Conservation (phyloP, 768 basidiomycete species). For the Tulasnella sp. region DNA sequence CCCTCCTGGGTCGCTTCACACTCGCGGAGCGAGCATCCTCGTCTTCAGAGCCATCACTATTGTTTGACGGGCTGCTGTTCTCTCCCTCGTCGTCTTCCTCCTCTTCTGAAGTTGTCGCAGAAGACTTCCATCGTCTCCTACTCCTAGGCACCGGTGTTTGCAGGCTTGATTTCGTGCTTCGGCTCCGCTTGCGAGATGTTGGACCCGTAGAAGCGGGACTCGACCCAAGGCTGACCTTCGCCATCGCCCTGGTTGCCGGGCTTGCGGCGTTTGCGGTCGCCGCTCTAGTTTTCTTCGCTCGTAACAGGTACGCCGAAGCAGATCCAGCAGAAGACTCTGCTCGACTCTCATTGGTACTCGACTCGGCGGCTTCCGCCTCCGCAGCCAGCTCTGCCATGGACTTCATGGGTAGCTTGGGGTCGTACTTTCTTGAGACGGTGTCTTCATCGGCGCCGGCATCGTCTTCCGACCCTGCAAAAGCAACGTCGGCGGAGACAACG, state of each 20-base stretch:
- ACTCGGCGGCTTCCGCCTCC: background rate
- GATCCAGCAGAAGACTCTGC: background rate
- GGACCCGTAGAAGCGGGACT: background rate
- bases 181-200: background rate
- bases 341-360: background rate
- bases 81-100: slow-evolving; percentile 11
- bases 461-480: background rate
- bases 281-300: background rate
- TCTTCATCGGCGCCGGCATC: background rate
- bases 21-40: background rate
- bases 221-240: background rate
- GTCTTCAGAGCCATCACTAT: slow-evolving; percentile 17
- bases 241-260: background rate
- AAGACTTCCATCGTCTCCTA: background rate
- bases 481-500: background rate
- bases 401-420: background rate
- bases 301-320: background rate
- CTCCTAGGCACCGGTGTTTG: background rate
- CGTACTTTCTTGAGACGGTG: background rate
- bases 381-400: slow-evolving; percentile 8
- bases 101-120: background rate
- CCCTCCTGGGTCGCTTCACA: background rate
- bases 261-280: background rate
- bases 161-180: background rate
- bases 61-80: slow-evolving; percentile 17